A percentile compares a stretch with the other conserved stretches of the same genome.
phyloP scores from a whole-genome alignment of 2,329 filamentous ascomycete genomes.

The Calonectria hongkongensis region DNA sequence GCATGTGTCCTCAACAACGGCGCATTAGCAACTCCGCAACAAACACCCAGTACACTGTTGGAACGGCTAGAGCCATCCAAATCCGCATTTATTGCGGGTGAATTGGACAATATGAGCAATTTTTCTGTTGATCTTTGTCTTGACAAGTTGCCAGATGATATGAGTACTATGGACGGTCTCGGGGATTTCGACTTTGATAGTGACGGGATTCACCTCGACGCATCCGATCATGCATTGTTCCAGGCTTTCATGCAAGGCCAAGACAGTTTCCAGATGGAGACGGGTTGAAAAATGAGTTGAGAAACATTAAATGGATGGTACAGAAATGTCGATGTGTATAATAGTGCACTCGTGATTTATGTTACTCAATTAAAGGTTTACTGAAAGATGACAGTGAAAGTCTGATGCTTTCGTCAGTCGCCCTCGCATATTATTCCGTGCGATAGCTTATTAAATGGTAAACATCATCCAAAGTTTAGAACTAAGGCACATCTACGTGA shows the following conservation, averaged over 20 bases:
- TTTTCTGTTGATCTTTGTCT: background rate
- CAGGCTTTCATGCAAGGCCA: background rate
- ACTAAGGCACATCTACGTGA: too few relatives aligned
- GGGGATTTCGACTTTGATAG: constrained; percentile 11
- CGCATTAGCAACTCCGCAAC: background rate
- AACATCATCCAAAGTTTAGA: too few relatives aligned
- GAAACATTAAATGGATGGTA: too few relatives aligned
- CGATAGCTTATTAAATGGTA: too few relatives aligned
- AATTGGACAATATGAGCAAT: background rate
- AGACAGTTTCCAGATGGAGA: constrained; percentile 2
- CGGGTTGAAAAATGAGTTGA: background rate
- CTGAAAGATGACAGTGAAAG: too few relatives aligned
- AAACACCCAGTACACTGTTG: background rate
- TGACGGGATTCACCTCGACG: background rate
- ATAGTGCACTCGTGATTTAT: too few relatives aligned
- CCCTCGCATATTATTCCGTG: too few relatives aligned
- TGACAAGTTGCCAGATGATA: background rate
- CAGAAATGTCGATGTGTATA: background rate
- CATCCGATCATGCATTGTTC: background rate
- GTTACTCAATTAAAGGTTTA: too few relatives aligned
- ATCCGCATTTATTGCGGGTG: background rate
- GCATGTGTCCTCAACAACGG: background rate
- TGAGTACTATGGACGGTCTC: background rate
- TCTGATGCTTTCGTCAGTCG: too few relatives aligned
- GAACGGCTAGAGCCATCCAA: background rate